Conservation (phyloP, 2,329 filamentous ascomycete genomes). For the Pseudopithomyces chartarum region DNA sequence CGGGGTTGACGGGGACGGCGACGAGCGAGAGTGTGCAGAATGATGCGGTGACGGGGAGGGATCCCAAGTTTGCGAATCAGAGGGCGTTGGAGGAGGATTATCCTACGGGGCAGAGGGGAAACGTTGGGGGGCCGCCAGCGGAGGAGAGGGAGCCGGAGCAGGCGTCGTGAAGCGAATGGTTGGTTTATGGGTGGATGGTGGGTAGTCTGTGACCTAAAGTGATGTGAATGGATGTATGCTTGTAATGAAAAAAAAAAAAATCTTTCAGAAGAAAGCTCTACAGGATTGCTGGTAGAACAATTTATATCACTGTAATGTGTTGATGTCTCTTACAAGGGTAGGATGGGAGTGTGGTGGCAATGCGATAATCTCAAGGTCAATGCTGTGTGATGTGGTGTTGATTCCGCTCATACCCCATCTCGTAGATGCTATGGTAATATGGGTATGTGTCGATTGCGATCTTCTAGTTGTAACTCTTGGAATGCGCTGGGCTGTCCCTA, state of each 20-base stretch:
- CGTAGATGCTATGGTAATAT: background rate
- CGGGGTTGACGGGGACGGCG: conserved; percentile 52
- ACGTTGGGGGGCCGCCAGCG: conserved; percentile 30
- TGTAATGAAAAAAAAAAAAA: too few relatives aligned
- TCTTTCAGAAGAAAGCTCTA: too few relatives aligned
- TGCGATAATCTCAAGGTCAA: background rate
- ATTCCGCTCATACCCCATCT: background rate
- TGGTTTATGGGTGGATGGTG: background rate
- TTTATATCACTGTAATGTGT: too few relatives aligned
- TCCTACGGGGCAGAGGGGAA: conserved; percentile 34
- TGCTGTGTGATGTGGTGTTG: background rate
- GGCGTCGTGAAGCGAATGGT: conserved; percentile 13
- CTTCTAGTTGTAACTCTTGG: background rate
- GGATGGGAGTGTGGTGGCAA: too few relatives aligned
- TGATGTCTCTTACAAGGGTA: too few relatives aligned
- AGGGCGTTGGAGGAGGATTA: conserved; percentile 42
- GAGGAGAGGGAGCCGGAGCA: conserved; percentile 40
- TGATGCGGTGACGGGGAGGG: conserved; percentile 21
- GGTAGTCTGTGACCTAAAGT: background rate
- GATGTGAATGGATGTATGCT: background rate
- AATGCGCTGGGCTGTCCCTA: too few relatives aligned
- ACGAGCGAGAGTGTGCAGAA: conserved; percentile 14
- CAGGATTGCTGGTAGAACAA: too few relatives aligned
- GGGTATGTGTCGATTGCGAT: background rate
- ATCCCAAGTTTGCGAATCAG: conserved; percentile 41